Percentiles rank a stretch among this genome's conserved stretches.
phyloP scores from a whole-genome alignment of 2,329 filamentous ascomycete genomes.

The Penicillium griseofulvum region DNA sequence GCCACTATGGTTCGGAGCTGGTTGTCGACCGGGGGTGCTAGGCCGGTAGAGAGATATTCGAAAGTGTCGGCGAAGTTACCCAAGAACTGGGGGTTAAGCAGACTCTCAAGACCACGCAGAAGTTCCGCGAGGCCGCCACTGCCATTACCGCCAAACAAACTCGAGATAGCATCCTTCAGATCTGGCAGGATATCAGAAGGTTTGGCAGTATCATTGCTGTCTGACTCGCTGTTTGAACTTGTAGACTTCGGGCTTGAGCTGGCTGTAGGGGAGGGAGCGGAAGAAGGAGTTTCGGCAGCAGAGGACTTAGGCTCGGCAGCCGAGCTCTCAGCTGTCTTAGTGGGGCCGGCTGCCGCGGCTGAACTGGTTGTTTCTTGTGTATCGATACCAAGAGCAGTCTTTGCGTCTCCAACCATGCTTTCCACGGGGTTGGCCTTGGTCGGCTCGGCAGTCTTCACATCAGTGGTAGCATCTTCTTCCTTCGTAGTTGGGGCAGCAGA shows the following conservation, averaged over 20 bases:
- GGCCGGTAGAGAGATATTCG: constrained; percentile 24
- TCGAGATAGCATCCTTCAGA: constrained; percentile 2
- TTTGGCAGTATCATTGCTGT: not conserved
- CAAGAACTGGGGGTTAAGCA: constrained; percentile 23
- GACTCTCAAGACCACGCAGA: constrained; percentile 9
- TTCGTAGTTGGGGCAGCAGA: constrained; percentile 4
- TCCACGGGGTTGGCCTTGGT: constrained; percentile 4
- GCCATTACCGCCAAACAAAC: constrained; percentile 5
- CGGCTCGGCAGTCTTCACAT: not conserved
- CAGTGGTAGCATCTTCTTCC: constrained; percentile 2
- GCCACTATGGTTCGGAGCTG: constrained; percentile 27
- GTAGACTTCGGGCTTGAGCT: constrained; percentile 10
- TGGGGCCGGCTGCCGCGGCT: not conserved
- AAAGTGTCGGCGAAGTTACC: constrained; percentile 21
- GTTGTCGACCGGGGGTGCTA: constrained; percentile 27
- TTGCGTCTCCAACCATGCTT: constrained; percentile 3
- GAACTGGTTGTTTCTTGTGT: not conserved
- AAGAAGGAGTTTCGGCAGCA: constrained; percentile 4
- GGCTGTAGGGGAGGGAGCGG: not conserved
- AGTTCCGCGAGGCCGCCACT: constrained; percentile 2
- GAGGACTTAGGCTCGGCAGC: not conserved
- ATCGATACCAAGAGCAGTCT: constrained; percentile 1
- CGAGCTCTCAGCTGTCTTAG: not conserved
- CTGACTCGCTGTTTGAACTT: not conserved
- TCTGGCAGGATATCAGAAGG: not conserved